Percentiles rank a stretch among this genome's conserved stretches.
Evolutionary conservation across 768 basidiomycete genomes (phyloP).

Genomic region (Psilocybe subaeruginosa): DNA sequence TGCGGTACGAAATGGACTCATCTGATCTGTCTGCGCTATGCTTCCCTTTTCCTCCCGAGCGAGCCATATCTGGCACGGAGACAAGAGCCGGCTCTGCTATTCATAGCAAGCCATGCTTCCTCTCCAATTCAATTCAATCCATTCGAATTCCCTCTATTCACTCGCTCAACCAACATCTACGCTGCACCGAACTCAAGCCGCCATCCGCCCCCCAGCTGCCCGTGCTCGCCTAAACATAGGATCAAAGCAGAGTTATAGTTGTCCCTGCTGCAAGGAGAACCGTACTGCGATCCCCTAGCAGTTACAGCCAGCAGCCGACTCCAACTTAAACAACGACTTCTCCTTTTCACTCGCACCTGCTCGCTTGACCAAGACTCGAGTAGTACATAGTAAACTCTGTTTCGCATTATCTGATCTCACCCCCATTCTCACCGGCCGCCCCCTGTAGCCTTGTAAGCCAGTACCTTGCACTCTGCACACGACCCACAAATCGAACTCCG

Average conservation of each 20-base stretch:
- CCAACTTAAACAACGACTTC: not conserved
- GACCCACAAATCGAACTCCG: not conserved
- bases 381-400: not conserved
- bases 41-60: not conserved
- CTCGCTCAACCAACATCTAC: not conserved
- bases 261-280: too few species aligned
- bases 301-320: too few species aligned
- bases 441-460: too few species aligned
- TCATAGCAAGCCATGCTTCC: not conserved
- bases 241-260: not conserved
- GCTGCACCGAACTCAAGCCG: not conserved
- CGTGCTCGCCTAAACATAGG: not conserved
- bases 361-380: not conserved
- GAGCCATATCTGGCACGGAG: not conserved
- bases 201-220: too few species aligned
- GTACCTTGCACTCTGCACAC: not conserved
- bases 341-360: not conserved
- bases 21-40: not conserved
- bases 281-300: too few species aligned
- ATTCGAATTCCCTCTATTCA: not conserved
- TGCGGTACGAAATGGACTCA: conserved; percentile 6
- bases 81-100: not conserved
- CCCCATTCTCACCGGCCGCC: too few species aligned
- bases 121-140: not conserved
- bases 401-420: not conserved